Evolutionary conservation across 352 stramenopile species (phyloP), one percentile per base, ranked within the genome.

Genomic region (Phytophthora citricola): DNA sequence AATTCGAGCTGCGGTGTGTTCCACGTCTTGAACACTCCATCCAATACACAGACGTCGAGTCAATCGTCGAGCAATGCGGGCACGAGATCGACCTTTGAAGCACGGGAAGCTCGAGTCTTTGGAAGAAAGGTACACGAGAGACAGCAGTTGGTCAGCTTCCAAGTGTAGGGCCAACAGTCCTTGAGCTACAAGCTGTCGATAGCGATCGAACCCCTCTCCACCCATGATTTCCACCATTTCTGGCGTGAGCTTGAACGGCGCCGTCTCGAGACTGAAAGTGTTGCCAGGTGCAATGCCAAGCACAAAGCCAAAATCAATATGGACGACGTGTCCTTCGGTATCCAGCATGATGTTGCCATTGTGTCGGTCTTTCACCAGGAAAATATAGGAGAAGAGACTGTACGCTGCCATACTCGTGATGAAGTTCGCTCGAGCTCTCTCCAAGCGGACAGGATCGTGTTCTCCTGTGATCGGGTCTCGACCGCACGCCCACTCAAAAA

Each of bases 271-370:
- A 44, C 83, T 98, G 63, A 99, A 99, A 48, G 97, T 97, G 55
- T 98, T 97, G 34, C 97, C 97, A 17, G 97, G 97, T n/a, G 93
- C 97, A 73, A 98, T 98, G 34, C 96, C 97, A 58, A 99, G 89
- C 29, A 98, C 92, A 72, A 99, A 99, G 17, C 97, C 97, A 89
- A 99, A 99, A 75, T 99, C 97, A 73, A 99, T 99, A 80, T 99
- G 96, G 49, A 99, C 90, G 17, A 99, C 73, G 69, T 98, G 94
- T 3, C 97, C 97, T 63, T 95, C 82, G 4, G 78, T 96, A 68
- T 98, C 93, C 29, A 99, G 87, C 81, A 99, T 97, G 44, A 99
- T 97, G 76, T 99, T 99, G 20, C 97, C 97, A 59, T 99, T 99
- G 85, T 99, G 97, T 11, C 96, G 85, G 72, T 99, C 97, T 62